Evolutionary conservation across 148 eudicot species (phyloP).

Genomic region (Vaccinium myrtillus): DNA sequence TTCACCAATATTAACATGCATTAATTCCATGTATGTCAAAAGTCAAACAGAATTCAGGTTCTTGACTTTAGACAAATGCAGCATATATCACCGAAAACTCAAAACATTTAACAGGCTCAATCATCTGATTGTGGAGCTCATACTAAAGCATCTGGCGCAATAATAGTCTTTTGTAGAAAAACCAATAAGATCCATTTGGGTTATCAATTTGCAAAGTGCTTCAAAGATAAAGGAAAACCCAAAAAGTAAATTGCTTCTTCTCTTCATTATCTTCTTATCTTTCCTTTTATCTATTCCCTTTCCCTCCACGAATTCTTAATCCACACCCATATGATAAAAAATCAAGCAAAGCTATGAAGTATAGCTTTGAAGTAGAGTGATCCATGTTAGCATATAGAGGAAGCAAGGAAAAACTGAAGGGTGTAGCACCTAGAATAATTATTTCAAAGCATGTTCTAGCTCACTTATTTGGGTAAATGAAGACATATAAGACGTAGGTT

Average conservation of each 20-base stretch:
- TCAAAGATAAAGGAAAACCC: not conserved
- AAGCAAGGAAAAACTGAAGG: not conserved
- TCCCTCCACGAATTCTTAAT: not conserved
- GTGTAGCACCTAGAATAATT: too few relatives aligned
- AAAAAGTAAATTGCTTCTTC: not conserved
- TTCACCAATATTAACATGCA: constrained; percentile 12
- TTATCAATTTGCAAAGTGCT: too few relatives aligned
- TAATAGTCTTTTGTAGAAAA: not conserved
- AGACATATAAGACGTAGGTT: not conserved
- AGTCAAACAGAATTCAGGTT: not conserved
- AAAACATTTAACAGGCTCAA: not conserved
- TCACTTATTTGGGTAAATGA: not conserved
- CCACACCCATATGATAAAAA: not conserved
- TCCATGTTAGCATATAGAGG: not conserved
- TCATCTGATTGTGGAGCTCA: not conserved
- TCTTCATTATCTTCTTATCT: not conserved
- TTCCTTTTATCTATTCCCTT: not conserved
- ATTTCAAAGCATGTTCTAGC: not conserved
- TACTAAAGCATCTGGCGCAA: not conserved
- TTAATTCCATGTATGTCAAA: not conserved
- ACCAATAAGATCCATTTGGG: too few relatives aligned
- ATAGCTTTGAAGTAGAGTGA: not conserved
- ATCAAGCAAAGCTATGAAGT: not conserved
- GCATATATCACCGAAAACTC: not conserved
- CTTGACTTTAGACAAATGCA: not conserved